phyloP scores from a whole-genome alignment of 768 basidiomycete species.

The Mycena chlorophos region DNA sequence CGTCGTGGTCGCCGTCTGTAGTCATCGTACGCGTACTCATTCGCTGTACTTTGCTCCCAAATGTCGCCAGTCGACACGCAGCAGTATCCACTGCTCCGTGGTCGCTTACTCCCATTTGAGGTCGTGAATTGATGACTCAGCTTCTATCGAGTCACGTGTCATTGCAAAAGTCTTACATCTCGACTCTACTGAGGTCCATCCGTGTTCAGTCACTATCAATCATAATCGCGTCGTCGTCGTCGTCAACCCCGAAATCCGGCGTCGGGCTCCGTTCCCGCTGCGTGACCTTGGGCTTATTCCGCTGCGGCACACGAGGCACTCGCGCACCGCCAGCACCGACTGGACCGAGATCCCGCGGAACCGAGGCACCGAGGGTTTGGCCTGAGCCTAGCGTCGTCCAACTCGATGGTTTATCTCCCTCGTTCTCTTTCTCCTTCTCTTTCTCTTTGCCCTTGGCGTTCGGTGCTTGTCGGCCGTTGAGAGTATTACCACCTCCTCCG shows the following conservation, averaged over 20 bases:
- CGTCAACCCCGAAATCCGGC: slow-evolving; percentile 85
- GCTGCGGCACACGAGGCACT: slow-evolving; percentile 45
- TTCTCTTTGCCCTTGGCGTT: slow-evolving; percentile 56
- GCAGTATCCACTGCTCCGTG: slow-evolving; percentile 77
- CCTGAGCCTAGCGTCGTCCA: slow-evolving; percentile 47
- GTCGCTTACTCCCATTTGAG: too few relatives aligned
- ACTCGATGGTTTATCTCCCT: slow-evolving; percentile 31
- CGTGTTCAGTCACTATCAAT: slow-evolving; percentile 74
- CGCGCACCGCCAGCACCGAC: slow-evolving; percentile 59
- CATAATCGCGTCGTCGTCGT: slow-evolving; percentile 78
- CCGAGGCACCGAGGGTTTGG: slow-evolving; percentile 48
- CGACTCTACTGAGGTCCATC: too few relatives aligned
- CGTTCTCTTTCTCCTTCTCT: slow-evolving; percentile 39
- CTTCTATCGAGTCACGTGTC: too few relatives aligned
- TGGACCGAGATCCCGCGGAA: slow-evolving; percentile 40
- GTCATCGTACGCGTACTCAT: slow-evolving; percentile 29
- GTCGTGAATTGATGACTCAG: too few relatives aligned
- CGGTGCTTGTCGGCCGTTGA: slow-evolving; percentile 53
- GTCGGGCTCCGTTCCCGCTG: slow-evolving; percentile 59
- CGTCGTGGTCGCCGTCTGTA: slow-evolving; percentile 96
- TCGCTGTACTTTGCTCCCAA: slow-evolving; percentile 35
- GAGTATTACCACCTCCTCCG: slow-evolving; percentile 63
- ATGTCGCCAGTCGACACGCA: slow-evolving; percentile 91
- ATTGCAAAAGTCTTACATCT: too few relatives aligned
- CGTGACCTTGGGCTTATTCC: slow-evolving; percentile 38